Conservation (phyloP, 257 asterid genomes). For the Penstemon newberryi region DNA sequence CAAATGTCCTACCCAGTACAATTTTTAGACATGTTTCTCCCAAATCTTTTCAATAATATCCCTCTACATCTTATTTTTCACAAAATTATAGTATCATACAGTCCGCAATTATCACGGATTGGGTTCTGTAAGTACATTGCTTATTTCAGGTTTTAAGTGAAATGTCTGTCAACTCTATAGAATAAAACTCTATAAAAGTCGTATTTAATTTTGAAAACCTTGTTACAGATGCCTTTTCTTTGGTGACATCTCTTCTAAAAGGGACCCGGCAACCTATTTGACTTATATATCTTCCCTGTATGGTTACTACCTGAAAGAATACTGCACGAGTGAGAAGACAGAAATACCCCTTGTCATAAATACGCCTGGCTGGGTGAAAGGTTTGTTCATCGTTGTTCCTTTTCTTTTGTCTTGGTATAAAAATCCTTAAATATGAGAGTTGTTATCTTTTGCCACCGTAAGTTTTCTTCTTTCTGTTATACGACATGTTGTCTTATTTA, state of each 20-base stretch:
- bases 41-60: background rate
- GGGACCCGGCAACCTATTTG: slow-evolving; percentile 77
- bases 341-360: slow-evolving; percentile 77
- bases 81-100: slow-evolving; percentile 4
- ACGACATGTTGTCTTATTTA: slow-evolving; percentile 21
- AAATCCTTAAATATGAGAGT: slow-evolving; percentile 14
- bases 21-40: background rate
- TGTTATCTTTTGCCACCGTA: background rate
- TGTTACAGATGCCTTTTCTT: slow-evolving; percentile 84
- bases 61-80: background rate
- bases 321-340: slow-evolving; percentile 26
- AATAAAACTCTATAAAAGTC: slow-evolving; percentile 10
- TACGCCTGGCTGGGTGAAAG: slow-evolving; percentile 99
- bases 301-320: slow-evolving; percentile 60
- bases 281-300: slow-evolving; percentile 54
- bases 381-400: slow-evolving; percentile 35
- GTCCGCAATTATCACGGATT: background rate
- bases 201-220: slow-evolving; percentile 16
- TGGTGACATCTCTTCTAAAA: slow-evolving; percentile 88
- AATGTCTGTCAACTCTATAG: slow-evolving; percentile 13
- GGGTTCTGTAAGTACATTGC: background rate
- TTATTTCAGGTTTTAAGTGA: background rate
- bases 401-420: slow-evolving; percentile 17
- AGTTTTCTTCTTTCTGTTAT: background rate
- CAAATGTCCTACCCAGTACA: background rate